A percentile compares a stretch with the other conserved stretches of the same genome.
These are phyloP conservation scores for Tylopilus balloui DNA, from an alignment of 768 basidiomycete species.

Conservation along the genomic window DNA sequence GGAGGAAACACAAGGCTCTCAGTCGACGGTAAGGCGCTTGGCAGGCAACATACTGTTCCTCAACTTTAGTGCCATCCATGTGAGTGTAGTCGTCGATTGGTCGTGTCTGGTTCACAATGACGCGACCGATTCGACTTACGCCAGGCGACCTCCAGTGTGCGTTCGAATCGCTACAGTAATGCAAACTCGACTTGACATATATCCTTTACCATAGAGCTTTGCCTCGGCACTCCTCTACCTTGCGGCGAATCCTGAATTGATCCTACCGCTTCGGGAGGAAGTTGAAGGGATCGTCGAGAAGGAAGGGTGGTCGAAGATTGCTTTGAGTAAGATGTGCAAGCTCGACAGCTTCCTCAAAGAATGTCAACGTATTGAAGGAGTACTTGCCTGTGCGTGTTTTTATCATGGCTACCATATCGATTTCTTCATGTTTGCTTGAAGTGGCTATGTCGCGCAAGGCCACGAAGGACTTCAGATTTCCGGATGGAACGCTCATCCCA, in stretches of 20 bases:
- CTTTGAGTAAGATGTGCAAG: slow-evolving; percentile 6
- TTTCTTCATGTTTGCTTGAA: not conserved
- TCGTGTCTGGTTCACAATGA: no score
- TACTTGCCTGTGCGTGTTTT: not conserved
- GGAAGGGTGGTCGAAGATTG: not conserved
- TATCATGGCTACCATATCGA: no score
- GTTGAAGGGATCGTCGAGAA: not conserved
- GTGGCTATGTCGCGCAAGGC: slow-evolving; percentile 33
- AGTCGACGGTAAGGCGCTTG: not conserved
- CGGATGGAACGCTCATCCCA: slow-evolving; percentile 37
- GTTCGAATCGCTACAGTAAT: not conserved
- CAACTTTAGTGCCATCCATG: slow-evolving; percentile 22
- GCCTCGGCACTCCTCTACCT: slow-evolving; percentile 2
- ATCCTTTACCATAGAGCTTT: not conserved
- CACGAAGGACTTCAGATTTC: slow-evolving; percentile 32
- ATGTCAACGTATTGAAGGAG: slow-evolving; percentile 4
- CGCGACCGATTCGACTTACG: no score
- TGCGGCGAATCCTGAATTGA: not conserved
- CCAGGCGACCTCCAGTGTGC: not conserved
- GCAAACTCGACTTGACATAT: not conserved
- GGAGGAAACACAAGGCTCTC: not conserved
- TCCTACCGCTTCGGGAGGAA: slow-evolving; percentile 6
- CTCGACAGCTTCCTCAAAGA: slow-evolving; percentile 9
- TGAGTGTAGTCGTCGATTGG: no score
- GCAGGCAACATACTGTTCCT: slow-evolving; percentile 2